Base-by-base conservation (phyloP, 1,284 basidiomycete species). In the Boletus sp. region DNA sequence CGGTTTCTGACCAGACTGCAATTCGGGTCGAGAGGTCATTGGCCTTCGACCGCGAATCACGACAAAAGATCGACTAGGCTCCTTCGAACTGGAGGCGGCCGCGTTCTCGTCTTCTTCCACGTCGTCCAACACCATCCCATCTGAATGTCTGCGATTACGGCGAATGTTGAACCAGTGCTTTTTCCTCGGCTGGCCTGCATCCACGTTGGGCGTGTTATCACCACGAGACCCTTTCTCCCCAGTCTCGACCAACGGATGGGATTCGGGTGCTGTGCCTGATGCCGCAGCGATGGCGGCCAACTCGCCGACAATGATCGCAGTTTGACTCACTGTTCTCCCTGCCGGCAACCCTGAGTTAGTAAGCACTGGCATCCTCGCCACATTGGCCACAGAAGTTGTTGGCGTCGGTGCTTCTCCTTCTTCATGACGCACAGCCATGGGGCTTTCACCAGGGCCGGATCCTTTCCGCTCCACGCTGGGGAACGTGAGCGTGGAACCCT, bases 291-390 rank as follows among this genome's bases (percentile, higher is more conserved):
- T 59, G 13, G 62, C 63, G 7, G 68, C 66, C 58, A 69, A 48
- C 59, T 76, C 58, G 41, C 68, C 62, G 22, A 76, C 43, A 29
- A 92, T 84, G 60, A 92, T 83, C 1, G 91, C 90, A 7, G 85
- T 87, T 68, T 92, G 91, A 27, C 88, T 91, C 74, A 85, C 85
- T n/a, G 84, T 90, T 36, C 91, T 83, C 11, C 88, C 86, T 5
- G 81, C 79, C 0, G 86, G 85, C 20, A 88, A 70, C 54, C 68
- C 77, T 31, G 77, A 68, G 8, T 54, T 71, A 60, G 65, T 72
- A 61, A 65, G 69, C 47, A 77, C 74, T 37, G 76, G 75, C 49
- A 76, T 72, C 55, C 76, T 70, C 18, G 74, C 75, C 36, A 80
- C 76, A 43, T 75, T 80, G 16, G 80, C 73, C 48, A 81, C 69